Evolutionary conservation across 2,329 filamentous ascomycete species (phyloP).

Genomic region (Aspergillus sp.): DNA sequence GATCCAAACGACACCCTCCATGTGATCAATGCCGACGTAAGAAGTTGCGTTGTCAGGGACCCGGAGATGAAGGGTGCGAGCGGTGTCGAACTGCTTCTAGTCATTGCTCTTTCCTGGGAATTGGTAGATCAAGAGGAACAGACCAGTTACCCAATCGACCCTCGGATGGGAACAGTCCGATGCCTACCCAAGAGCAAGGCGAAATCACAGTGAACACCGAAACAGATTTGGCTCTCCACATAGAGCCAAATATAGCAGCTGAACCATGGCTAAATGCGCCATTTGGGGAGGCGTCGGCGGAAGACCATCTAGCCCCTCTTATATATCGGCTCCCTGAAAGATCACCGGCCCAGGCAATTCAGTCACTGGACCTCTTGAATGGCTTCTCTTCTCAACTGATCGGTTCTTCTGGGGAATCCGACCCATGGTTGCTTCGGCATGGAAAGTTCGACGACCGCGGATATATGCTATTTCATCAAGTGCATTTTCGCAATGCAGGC

Average conservation of each 20-base stretch:
- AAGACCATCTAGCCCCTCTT: background rate
- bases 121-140: slow-evolving; percentile 2
- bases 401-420: slow-evolving; percentile 30
- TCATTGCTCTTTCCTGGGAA: background rate
- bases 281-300: background rate
- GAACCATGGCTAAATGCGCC: background rate
- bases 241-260: background rate
- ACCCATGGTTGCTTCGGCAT: slow-evolving; percentile 35
- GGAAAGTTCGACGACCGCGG: slow-evolving; percentile 31
- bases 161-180: background rate
- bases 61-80: slow-evolving; percentile 9
- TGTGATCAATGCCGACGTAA: slow-evolving; percentile 24
- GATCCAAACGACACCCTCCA: slow-evolving; percentile 23
- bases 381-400: slow-evolving; percentile 26
- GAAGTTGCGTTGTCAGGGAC: slow-evolving; percentile 19
- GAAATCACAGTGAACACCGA: background rate
- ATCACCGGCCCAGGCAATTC: slow-evolving; percentile 13
- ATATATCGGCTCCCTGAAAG: background rate
- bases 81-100: slow-evolving; percentile 6
- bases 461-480: slow-evolving; percentile 24
- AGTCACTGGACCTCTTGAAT: slow-evolving; percentile 24
- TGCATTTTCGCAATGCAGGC: slow-evolving; percentile 31
- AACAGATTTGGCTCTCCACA: background rate
- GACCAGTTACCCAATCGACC: background rate
- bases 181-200: background rate